These are phyloP conservation scores for Brassica balearica DNA, from an alignment of 441 rosid species.

Conservation along the genomic window DNA sequence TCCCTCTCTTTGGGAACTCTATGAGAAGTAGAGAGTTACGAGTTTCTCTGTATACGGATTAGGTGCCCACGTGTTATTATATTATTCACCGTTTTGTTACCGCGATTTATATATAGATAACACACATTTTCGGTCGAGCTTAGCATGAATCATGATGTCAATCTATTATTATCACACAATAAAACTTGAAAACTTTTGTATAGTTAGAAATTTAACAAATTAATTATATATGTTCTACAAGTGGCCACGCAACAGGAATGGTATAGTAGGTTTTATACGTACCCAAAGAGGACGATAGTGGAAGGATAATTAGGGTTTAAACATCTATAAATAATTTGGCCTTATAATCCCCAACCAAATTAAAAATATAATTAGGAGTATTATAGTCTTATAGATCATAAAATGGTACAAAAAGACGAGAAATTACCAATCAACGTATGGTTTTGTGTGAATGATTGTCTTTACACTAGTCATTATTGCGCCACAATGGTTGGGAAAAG, in stretches of 20 bases:
- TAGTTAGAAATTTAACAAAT: not conserved
- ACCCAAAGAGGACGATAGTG: slow-evolving; percentile 25
- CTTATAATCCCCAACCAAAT: not conserved
- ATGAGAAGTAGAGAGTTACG: not conserved
- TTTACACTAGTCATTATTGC: slow-evolving; percentile 43
- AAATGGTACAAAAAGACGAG: slow-evolving; percentile 4
- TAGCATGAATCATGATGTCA: not conserved
- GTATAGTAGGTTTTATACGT: not conserved
- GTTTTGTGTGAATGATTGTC: slow-evolving; percentile 41
- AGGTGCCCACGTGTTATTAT: not conserved
- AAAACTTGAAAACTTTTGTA: not conserved
- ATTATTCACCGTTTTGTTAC: not conserved
- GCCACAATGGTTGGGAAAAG: slow-evolving; percentile 39
- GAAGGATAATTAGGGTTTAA: slow-evolving; percentile 15
- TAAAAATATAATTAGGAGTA: not conserved
- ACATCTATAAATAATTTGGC: not conserved
- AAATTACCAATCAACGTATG: slow-evolving; percentile 37
- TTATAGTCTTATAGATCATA: slow-evolving; percentile 15
- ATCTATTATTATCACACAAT: not conserved
- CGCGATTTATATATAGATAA: not conserved
- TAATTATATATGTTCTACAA: not conserved
- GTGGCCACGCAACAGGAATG: not conserved
- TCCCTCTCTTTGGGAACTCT: not conserved
- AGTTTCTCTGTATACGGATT: not conserved
- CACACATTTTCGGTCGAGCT: not conserved